Conservation (phyloP, 208 protist genomes). For the Balamuthia mandrillaris region DNA sequence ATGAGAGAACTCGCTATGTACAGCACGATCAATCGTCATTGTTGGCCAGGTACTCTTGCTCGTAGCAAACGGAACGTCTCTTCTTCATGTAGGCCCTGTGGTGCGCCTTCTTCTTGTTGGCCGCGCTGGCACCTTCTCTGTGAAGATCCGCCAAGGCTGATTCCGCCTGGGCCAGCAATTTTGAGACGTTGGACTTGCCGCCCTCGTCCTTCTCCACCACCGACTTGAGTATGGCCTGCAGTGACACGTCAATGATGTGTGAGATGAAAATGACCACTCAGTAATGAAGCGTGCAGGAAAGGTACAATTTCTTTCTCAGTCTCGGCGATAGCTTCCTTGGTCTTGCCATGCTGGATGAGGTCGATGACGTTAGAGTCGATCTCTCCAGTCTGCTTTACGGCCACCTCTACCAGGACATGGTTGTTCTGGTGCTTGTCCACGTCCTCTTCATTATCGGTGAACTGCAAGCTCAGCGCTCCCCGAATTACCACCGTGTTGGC, state of each 20-base stretch:
- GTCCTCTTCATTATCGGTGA: not conserved
- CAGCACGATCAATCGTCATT: no score
- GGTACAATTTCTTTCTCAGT: no score
- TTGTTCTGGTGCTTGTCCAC: not conserved
- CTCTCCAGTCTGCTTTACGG: no score
- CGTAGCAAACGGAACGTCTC: not conserved
- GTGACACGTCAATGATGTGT: no score
- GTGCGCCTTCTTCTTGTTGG: not conserved
- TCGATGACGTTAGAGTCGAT: no score
- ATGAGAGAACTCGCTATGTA: no score
- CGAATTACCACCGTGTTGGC: not conserved
- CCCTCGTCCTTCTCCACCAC: not conserved
- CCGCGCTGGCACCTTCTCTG: not conserved
- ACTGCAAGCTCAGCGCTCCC: not conserved
- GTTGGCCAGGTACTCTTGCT: not conserved
- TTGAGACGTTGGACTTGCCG: not conserved
- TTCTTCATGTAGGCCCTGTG: constrained; percentile 8
- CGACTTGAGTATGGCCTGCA: not conserved
- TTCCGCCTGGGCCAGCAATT: not conserved
- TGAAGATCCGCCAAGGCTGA: not conserved
- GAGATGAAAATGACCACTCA: no score
- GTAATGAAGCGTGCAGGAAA: no score
- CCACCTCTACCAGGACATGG: not conserved
- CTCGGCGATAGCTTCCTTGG: no score
- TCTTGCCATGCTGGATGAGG: no score